phyloP scores from a whole-genome alignment of 2,329 filamentous ascomycete genomes.

The Nothophoma quercina region DNA sequence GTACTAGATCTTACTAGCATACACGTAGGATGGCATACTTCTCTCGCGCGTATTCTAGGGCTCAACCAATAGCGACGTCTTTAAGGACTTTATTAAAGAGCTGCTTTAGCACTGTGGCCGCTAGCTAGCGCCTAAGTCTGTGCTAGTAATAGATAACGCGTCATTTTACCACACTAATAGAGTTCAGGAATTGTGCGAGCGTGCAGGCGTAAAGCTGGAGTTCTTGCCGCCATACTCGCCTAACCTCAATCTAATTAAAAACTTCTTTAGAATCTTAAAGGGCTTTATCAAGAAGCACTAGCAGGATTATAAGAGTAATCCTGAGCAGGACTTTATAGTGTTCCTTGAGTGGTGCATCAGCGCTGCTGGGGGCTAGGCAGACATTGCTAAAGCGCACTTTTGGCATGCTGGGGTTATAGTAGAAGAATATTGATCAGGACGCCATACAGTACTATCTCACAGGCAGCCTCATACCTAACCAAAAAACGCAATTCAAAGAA shows the following conservation, averaged over 20 bases:
- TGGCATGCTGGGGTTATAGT: too few relatives aligned
- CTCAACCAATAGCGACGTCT: constrained; percentile 14
- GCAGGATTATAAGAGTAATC: too few relatives aligned
- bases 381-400: too few relatives aligned
- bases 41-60: constrained; percentile 12
- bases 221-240: constrained; percentile 49
- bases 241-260: constrained; percentile 49
- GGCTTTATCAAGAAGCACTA: constrained; percentile 38
- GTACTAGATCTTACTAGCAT: constrained; percentile 18
- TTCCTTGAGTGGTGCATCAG: too few relatives aligned
- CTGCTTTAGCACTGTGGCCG: constrained; percentile 13
- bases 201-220: constrained; percentile 42
- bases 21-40: constrained; percentile 12
- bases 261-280: constrained; percentile 49
- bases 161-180: constrained; percentile 25
- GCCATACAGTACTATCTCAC: too few relatives aligned
- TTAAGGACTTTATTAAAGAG: constrained; percentile 19
- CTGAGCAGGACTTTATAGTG: too few relatives aligned
- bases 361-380: too few relatives aligned
- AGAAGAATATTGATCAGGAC: too few relatives aligned
- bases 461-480: too few relatives aligned
- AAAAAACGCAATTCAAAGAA: too few relatives aligned
- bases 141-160: too few relatives aligned
- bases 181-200: constrained; percentile 40
- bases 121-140: constrained; percentile 13